Percentiles rank a stretch among this genome's conserved stretches.
Evolutionary conservation across 495 filamentous ascomycete genomes (phyloP).

Genomic region (Chaetomium fimeti): DNA sequence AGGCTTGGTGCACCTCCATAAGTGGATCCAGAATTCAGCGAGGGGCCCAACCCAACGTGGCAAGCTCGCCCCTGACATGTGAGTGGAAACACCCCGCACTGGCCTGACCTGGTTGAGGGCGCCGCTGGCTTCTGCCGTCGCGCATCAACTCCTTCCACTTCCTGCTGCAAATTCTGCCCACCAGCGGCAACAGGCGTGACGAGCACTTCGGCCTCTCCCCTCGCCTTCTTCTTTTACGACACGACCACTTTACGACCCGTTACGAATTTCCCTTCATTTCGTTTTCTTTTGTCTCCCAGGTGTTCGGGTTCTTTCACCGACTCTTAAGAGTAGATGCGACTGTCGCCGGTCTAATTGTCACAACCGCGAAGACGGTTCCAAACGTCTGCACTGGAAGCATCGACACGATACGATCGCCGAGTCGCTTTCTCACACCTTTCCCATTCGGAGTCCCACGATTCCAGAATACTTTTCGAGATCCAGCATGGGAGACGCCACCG

Average conservation of each 20-base stretch:
- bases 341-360: background rate
- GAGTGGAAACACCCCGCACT: slow-evolving; percentile 15
- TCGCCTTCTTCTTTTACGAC: background rate
- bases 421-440: background rate
- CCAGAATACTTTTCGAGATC: background rate
- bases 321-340: background rate
- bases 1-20: no score
- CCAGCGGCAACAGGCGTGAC: slow-evolving; percentile 13
- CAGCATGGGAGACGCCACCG: slow-evolving; percentile 46
- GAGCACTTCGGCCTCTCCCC: background rate
- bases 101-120: background rate
- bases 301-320: background rate
- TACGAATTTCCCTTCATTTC: slow-evolving; percentile 9
- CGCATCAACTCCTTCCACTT: slow-evolving; percentile 11
- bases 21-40: background rate
- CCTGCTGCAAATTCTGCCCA: slow-evolving; percentile 13
- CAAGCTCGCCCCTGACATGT: slow-evolving; percentile 14
- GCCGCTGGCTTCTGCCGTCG: background rate
- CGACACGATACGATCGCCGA: background rate
- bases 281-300: slow-evolving; percentile 1
- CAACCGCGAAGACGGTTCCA: background rate
- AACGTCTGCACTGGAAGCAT: background rate
- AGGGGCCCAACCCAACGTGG: background rate
- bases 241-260: slow-evolving; percentile 13
- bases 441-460: background rate